Percentiles rank a stretch among this genome's conserved stretches.
These are phyloP conservation scores for Chenopodium suecicum DNA, from an alignment of 148 eudicot genomes.

Conservation along the genomic window DNA sequence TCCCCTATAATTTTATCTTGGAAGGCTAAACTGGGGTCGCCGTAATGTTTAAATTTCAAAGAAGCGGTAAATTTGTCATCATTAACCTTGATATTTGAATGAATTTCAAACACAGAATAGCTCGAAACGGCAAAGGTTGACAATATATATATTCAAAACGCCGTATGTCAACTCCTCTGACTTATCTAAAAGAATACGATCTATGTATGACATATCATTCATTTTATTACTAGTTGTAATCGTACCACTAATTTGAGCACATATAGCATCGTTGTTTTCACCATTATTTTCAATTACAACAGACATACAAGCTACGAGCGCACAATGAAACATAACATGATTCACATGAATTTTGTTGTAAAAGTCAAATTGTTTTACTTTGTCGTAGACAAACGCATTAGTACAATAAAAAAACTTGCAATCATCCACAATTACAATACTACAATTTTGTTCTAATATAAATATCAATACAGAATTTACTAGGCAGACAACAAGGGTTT, in stretches of 20 bases:
- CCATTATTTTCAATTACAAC: too few species aligned
- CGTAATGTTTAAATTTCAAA: not conserved
- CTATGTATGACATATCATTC: not conserved
- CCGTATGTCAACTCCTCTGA: not conserved
- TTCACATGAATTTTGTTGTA: too few species aligned
- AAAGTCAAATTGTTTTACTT: too few species aligned
- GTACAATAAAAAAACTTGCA: too few species aligned
- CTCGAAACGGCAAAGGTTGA: not conserved
- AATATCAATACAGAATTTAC: not conserved
- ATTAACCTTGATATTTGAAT: not conserved
- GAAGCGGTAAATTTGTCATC: not conserved
- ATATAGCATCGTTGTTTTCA: too few species aligned
- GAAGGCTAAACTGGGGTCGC: not conserved
- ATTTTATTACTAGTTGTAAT: not conserved
- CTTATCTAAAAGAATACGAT: not conserved
- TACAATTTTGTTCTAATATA: not conserved
- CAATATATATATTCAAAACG: not conserved
- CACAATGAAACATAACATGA: too few species aligned
- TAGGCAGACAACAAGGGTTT: not conserved
- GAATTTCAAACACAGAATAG: not conserved
- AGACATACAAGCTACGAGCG: too few species aligned
- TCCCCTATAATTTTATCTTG: not conserved
- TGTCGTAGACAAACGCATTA: too few species aligned
- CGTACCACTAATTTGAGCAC: not conserved
- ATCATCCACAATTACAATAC: not conserved